Conservation (phyloP, 352 stramenopile genomes). For the Phytopythium montanum region DNA sequence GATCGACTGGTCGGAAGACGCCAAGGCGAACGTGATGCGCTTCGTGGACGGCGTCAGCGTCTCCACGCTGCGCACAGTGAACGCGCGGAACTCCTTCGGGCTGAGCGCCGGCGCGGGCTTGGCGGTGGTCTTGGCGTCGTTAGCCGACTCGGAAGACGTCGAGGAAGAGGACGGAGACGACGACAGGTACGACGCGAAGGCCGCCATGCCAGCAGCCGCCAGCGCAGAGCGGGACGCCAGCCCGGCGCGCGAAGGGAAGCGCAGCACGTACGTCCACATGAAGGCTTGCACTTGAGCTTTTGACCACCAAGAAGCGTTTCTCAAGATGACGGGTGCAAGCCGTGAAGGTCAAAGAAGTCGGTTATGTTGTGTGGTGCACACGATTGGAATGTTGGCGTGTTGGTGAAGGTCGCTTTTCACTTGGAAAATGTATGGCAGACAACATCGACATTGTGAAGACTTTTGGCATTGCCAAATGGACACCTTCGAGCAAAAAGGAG, state of each 20-base stretch:
- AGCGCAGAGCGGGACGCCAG: slow-evolving; percentile 29
- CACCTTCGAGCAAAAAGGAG: too few relatives aligned
- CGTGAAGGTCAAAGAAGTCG: neutral
- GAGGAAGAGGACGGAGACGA: slow-evolving; percentile 13
- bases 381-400: neutral
- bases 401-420: neutral
- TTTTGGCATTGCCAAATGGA: too few relatives aligned
- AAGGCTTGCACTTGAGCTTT: too few relatives aligned
- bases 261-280: slow-evolving; percentile 50
- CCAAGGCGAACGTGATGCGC: slow-evolving; percentile 68
- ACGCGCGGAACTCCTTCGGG: slow-evolving; percentile 62
- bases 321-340: slow-evolving; percentile 5
- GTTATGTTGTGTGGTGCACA: neutral
- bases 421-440: too few relatives aligned
- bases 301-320: slow-evolving; percentile 1
- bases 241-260: slow-evolving; percentile 37
- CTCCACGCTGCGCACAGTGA: slow-evolving; percentile 73
- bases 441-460: too few relatives aligned
- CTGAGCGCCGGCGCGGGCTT: slow-evolving; percentile 34
- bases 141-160: slow-evolving; percentile 6
- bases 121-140: neutral
- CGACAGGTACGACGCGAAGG: slow-evolving; percentile 25
- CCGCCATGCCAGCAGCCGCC: slow-evolving; percentile 35
- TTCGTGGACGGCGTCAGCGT: slow-evolving; percentile 76
- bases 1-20: slow-evolving; percentile 55